A percentile compares a stretch with the other conserved stretches of the same genome.
phyloP scores from a whole-genome alignment of 768 basidiomycete genomes.

The Macrolepiota fuliginosa region DNA sequence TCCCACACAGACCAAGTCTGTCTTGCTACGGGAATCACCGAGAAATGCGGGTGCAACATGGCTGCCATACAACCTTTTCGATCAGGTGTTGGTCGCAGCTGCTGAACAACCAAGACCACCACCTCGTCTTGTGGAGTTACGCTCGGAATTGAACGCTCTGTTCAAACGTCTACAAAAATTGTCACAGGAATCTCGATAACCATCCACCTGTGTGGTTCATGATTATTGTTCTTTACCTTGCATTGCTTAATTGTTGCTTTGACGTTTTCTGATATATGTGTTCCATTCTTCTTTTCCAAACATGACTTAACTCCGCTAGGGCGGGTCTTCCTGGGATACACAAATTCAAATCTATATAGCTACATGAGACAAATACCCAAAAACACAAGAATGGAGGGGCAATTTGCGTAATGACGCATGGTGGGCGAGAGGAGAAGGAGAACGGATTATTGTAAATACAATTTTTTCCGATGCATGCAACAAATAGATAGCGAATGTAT shows the following conservation, averaged over 20 bases:
- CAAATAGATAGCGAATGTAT: conserved; percentile 18
- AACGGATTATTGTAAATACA: conserved; percentile 12
- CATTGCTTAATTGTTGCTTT: background rate
- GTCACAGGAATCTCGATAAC: conserved; percentile 33
- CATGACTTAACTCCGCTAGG: conserved; percentile 24
- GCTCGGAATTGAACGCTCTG: conserved; percentile 58
- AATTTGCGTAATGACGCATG: background rate
- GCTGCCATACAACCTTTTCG: conserved; percentile 82
- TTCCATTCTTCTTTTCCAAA: conserved; percentile 15
- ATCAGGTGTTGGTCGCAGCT: conserved; percentile 73
- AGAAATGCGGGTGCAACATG: conserved; percentile 64
- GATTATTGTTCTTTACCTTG: background rate
- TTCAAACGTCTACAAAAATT: conserved; percentile 69
- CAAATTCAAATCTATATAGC: conserved; percentile 29
- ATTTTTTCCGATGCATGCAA: conserved; percentile 5
- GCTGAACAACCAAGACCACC: conserved; percentile 50
- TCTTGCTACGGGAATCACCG: conserved; percentile 46
- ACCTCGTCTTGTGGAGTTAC: conserved; percentile 48
- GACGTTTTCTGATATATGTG: conserved; percentile 30
- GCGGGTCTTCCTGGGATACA: conserved; percentile 30
- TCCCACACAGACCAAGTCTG: conserved; percentile 46
- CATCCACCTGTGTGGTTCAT: conserved; percentile 2
- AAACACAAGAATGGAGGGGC: conserved; percentile 12
- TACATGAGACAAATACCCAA: conserved; percentile 27
- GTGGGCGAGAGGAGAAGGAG: background rate